These are phyloP conservation scores for Carex scoparia DNA, from an alignment of 176 grass and related monocot genomes.

Conservation along the genomic window DNA sequence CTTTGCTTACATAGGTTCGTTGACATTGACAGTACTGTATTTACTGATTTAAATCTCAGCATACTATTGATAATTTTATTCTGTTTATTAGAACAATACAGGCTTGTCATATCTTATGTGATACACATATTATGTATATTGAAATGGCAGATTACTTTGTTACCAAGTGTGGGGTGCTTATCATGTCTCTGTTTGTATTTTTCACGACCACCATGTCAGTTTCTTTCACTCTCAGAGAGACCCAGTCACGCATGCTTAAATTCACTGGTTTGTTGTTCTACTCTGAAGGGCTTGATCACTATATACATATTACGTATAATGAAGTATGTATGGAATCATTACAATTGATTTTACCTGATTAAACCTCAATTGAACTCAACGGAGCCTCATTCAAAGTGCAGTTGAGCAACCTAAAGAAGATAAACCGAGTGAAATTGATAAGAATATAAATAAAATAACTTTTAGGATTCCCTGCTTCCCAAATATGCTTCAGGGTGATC, in stretches of 20 bases:
- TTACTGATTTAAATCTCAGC: constrained; percentile 9
- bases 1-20: neutral
- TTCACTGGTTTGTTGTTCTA: constrained; percentile 79
- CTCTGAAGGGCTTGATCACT: neutral
- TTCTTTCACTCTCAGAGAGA: constrained; percentile 98
- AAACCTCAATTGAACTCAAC: neutral
- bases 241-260: constrained; percentile 92
- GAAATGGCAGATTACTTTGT: constrained; percentile 85
- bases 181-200: constrained; percentile 99
- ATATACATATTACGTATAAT: neutral
- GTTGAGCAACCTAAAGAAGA: neutral
- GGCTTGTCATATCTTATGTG: constrained; percentile 15
- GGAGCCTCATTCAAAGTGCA: neutral
- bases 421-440: constrained; percentile 1
- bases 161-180: constrained; percentile 90
- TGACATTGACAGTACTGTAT: neutral
- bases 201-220: constrained; percentile 99
- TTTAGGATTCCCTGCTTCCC: neutral
- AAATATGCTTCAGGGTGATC: neutral
- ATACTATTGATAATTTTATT: neutral
- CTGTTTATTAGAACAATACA: neutral
- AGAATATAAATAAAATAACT: neutral
- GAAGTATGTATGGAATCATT: neutral
- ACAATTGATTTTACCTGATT: neutral
- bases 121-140: constrained; percentile 35